Base-by-base conservation (phyloP, 2,329 filamentous ascomycete genomes). In the Sporothrix sp. region DNA sequence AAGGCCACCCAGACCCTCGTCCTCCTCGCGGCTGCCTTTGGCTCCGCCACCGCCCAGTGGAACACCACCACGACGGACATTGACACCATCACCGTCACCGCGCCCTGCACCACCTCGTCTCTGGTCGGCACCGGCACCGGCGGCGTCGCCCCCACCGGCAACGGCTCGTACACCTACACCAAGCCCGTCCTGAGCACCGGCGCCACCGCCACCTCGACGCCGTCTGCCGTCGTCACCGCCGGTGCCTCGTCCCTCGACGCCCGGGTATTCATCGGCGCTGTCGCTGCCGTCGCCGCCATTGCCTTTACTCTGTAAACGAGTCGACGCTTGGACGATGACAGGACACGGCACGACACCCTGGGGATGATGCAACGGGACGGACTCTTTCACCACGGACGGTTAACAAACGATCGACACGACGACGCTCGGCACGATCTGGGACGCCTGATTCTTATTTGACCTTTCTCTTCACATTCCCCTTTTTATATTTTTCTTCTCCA, bases 281-380 rank as follows among this genome's bases (percentile, higher is more conserved):
- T 35, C 23, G 56, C 54, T 4, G 56, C 52, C 20, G 56, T 57
- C 4, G 56, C 56, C 6, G 56, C 54, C 27, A 40, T 56, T 39
- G 56, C 54, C 25, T 54, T 57, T 42, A 40, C 52, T 18, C 52
- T 57, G 52, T 57, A 55, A 55, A 32, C 25, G 25, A 28, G 25
- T 28, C 25, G 25, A 28, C n/a, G 25, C 10, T 28, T 28, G 25
- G 5, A 10, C 10, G 10, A 28, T 6, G 6, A 28, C 5, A 28
- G 6, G 10, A 28, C 25, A 28, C n/a, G n/a, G n/a, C n/a, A n/a
- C n/a, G n/a, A n/a, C n/a, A n/a, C n/a, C n/a, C n/a, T 11, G 33
- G 2, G 13, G 33, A 7, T 18, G 35, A 3, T 10, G 14, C 33
- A 13, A 20, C 25, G 43, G 25, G 10, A 28, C 25, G 25, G 25